These are phyloP conservation scores for Oryza glaberrima DNA, from an alignment of 176 grass and related monocot species.

Conservation along the genomic window DNA sequence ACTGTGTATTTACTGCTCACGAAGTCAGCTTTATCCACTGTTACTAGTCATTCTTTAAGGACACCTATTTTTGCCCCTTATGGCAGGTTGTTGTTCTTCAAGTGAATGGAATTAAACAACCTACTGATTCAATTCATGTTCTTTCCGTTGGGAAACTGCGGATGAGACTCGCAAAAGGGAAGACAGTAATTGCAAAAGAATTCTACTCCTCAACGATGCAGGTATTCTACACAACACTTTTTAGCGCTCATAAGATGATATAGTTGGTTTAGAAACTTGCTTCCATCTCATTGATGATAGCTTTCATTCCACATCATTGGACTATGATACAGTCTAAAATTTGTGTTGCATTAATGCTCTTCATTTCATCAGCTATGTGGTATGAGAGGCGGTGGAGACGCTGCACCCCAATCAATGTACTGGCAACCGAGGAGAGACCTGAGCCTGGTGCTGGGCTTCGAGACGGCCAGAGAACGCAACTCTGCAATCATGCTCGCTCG, in stretches of 20 bases:
- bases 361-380: slow-evolving; percentile 68
- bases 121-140: slow-evolving; percentile 55
- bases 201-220: slow-evolving; percentile 79
- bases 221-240: slow-evolving; percentile 30
- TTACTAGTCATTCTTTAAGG: neutral
- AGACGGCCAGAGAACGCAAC: slow-evolving; percentile 77
- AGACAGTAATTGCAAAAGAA: slow-evolving; percentile 52
- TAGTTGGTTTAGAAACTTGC: neutral
- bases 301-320: neutral
- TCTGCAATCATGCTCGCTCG: slow-evolving; percentile 71
- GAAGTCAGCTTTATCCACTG: neutral
- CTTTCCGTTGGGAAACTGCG: slow-evolving; percentile 67
- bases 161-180: slow-evolving; percentile 70
- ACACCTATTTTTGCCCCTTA: slow-evolving; percentile 13
- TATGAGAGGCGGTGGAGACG: slow-evolving; percentile 74
- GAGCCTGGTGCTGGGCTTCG: slow-evolving; percentile 68
- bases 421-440: slow-evolving; percentile 71
- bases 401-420: slow-evolving; percentile 54
- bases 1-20: neutral
- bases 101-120: slow-evolving; percentile 62
- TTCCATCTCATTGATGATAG: neutral
- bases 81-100: slow-evolving; percentile 66
- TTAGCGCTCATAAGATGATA: neutral
- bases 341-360: too few species aligned
- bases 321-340: neutral